Base-by-base conservation (phyloP, 2,329 filamentous ascomycete genomes). In the Macroventuria anomochaeta region DNA sequence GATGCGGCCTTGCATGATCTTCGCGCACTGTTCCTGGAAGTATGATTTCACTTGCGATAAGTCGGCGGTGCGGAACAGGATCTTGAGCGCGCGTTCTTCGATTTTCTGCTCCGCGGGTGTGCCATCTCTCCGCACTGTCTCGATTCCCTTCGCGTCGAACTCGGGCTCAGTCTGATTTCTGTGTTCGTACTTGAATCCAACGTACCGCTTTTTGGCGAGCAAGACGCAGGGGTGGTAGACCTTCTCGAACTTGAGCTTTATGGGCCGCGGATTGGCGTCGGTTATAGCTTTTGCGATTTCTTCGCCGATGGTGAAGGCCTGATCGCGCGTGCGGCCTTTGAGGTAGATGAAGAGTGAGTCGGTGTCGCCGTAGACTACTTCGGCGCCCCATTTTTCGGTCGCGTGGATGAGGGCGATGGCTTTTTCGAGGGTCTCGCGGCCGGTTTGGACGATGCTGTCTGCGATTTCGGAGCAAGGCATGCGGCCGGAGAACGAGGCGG, bases 401-500 rank as follows among this genome's bases (percentile, higher is more conserved):
- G 91, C 91, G 68, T 99, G 95, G 31, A 99, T 97, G 51, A 93
- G 81, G 0, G 92, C 91, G 59, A 97, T 96, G 2, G 95, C 90
- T 56, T 91, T 91, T 74, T 99, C 95, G 0, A 99, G 83, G 0
- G 93, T 99, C 75, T 99, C 95, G 11, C 95, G 86, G 0, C 90
- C 95, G 0, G 93, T 96, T 73, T 99, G 93, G 0, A 99, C 95
- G 66, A 99, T 99, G 74, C 91, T 96, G 77, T 99, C 95, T 7
- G 95, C 95, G 59, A 99, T 96, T 74, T 99, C 95, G 1, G 92
- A 91, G 73, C 95, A 99, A 0, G 95, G 95, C 95, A 99, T 97
- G 20, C 95, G 86, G 0, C 95, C 95, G 0, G 93, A 97, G 74
- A 97, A 99, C 0, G 91, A 96, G 0, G 95, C 95, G 2, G 95